A percentile compares a stretch with the other conserved stretches of the same genome.
Evolutionary conservation across 73 alveolate species (phyloP).

Genomic region (Urostyla sp.): DNA sequence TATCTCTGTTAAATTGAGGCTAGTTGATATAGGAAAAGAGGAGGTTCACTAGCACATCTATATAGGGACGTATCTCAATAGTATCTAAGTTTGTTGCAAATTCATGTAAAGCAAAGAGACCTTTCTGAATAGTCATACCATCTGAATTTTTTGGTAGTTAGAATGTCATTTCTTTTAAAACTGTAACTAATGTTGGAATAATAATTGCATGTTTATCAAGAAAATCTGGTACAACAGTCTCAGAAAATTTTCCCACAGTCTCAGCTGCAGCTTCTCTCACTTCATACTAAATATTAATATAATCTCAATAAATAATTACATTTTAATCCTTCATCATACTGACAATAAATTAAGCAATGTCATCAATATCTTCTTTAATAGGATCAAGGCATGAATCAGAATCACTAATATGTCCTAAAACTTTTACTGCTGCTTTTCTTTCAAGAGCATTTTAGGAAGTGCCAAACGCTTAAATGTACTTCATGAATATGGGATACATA

Average conservation of each 20-base stretch:
- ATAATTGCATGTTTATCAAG: conserved; percentile 54
- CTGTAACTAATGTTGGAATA: conserved; percentile 60
- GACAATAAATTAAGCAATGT: conserved; percentile 56
- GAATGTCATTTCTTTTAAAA: conserved; percentile 34
- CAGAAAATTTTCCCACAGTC: conserved; percentile 71
- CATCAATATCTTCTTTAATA: conserved; percentile 66
- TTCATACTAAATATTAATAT: conserved; percentile 23
- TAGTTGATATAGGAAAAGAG: conserved; percentile 24
- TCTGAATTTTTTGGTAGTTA: too few relatives aligned
- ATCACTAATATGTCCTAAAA: conserved; percentile 67
- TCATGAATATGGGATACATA: conserved; percentile 57
- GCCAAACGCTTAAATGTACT: conserved; percentile 50
- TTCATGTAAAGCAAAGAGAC: conserved; percentile 61
- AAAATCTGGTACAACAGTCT: conserved; percentile 73
- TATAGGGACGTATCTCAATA: conserved; percentile 41
- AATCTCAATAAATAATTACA: background rate
- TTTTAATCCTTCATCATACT: conserved; percentile 51
- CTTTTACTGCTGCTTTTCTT: conserved; percentile 69
- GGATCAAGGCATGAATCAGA: conserved; percentile 68
- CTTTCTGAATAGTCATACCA: conserved; percentile 56
- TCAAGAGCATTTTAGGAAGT: conserved; percentile 47
- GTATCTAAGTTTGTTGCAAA: conserved; percentile 56
- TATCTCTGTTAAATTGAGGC: conserved; percentile 41
- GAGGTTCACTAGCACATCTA: conserved; percentile 20
- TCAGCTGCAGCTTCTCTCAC: conserved; percentile 76